These are phyloP conservation scores for Sporothrix protearum DNA, from an alignment of 2,329 filamentous ascomycete genomes.

Conservation along the genomic window DNA sequence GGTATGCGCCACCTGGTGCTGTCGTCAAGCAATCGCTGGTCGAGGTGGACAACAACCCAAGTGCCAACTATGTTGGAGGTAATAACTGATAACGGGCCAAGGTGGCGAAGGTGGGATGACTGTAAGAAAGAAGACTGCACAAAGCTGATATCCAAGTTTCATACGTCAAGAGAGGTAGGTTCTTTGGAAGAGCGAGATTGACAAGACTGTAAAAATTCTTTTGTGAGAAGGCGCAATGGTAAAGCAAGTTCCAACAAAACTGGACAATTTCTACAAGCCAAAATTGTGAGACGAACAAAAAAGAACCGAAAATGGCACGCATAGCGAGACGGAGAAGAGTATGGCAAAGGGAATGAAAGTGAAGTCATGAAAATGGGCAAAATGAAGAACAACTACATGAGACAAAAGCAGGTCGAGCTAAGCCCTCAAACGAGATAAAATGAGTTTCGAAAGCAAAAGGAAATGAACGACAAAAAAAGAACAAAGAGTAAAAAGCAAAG, in stretches of 20 bases:
- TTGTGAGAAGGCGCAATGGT: background rate
- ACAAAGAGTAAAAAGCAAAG: background rate
- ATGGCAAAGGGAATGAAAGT: background rate
- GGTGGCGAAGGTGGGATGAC: background rate
- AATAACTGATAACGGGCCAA: background rate
- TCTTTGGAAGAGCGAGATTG: background rate
- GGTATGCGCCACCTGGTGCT: constrained; percentile 33
- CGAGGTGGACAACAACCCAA: constrained; percentile 23
- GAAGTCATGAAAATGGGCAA: background rate
- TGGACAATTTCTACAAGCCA: background rate
- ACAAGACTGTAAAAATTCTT: background rate
- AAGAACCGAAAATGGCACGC: background rate
- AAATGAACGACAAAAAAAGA: background rate
- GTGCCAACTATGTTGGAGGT: constrained; percentile 27
- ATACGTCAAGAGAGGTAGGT: background rate
- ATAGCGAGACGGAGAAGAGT: background rate
- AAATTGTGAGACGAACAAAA: background rate
- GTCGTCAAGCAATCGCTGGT: constrained; percentile 28
- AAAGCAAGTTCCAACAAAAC: background rate
- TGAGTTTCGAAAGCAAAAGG: background rate
- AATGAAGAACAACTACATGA: background rate
- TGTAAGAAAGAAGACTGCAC: too few species aligned
- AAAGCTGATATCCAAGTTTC: background rate
- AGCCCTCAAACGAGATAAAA: background rate
- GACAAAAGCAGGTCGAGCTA: background rate